These are phyloP conservation scores for Talaromyces sp. DNA, from an alignment of 2,329 filamentous ascomycete species.

Conservation along the genomic window DNA sequence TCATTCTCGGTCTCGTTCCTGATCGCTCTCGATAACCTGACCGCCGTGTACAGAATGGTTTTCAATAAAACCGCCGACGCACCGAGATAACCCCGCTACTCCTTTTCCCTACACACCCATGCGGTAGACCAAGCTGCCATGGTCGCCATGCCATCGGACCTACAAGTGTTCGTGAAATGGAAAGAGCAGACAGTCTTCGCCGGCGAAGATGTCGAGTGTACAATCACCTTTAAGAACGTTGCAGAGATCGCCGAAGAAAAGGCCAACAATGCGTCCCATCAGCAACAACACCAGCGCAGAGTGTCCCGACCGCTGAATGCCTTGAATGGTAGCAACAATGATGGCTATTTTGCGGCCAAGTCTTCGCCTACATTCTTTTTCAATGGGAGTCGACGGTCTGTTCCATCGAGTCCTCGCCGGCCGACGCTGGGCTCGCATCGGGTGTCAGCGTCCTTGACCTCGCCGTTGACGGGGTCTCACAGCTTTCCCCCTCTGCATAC, in stretches of 20 bases:
- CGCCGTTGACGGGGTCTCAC: conserved; percentile 37
- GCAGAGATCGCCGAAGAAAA: conserved; percentile 44
- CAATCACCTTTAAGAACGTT: conserved; percentile 93
- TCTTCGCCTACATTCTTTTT: conserved; percentile 35
- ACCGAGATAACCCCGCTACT: conserved; percentile 17
- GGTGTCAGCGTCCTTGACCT: conserved; percentile 40
- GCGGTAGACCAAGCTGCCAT: conserved; percentile 30
- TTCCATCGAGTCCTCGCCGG: conserved; percentile 32
- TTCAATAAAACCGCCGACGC: conserved; percentile 21
- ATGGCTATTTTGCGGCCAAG: conserved; percentile 40
- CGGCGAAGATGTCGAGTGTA: conserved; percentile 92
- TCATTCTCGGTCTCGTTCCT: background rate
- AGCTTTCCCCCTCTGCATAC: conserved; percentile 40
- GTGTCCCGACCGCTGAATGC: conserved; percentile 36
- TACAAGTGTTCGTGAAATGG: conserved; percentile 95
- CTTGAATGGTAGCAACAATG: conserved; percentile 33
- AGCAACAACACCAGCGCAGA: conserved; percentile 34
- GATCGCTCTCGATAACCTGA: conserved; percentile 5
- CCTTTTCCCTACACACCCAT: conserved; percentile 23
- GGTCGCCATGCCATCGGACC: conserved; percentile 61
- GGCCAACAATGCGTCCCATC: conserved; percentile 26
- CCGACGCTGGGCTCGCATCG: conserved; percentile 33
- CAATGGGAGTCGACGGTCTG: conserved; percentile 36
- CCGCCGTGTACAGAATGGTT: conserved; percentile 29
- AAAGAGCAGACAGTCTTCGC: conserved; percentile 92